Base-by-base conservation (phyloP, 2,329 filamentous ascomycete species). In the Nigrospora oryzae region DNA sequence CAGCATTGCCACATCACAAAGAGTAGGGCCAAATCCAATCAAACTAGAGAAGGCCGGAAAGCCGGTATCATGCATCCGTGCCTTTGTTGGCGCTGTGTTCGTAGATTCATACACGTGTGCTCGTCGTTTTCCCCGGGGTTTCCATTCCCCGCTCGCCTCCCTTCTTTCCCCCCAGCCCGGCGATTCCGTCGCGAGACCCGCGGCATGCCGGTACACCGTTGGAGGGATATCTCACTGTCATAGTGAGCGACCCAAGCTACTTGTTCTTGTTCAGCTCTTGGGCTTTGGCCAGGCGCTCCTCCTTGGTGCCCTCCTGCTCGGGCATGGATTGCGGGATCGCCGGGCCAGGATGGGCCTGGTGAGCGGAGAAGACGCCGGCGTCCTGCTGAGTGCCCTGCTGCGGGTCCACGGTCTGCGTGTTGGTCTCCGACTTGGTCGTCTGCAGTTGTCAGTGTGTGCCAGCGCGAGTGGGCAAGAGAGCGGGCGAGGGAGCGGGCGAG, bases 251-350 rank as follows among this genome's bases (percentile, higher is more conserved):
- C 15, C 13, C 13, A 14, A 43, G 5, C 16, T 16, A 33, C 5
- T 12, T 28, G 46, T 63, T 66, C 58, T 84, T 79, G 70, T 87
- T 87, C 62, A 88, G 55, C 56, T 77, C 78, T 60, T 80, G 68
- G 49, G 79, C 81, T 61, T 78, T 81, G 12, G 75, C 79, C 56
- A 74, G 68, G 44, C 83, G 75, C 56, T 88, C 84, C 60, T 85
- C 83, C 64, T 83, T 84, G 47, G 75, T 79, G 14, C 78, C 80
- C 65, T 83, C 77, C 60, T 75, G 60, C 42, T 74, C 63, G 14
- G 71, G 71, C 65, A 80, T 72, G 48, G 73, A 68, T 50, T 77
- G 63, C 15, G 75, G 67, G 23, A 80, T 54, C 28, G 67, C 79
- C 14, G 80, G 80, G 32, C 80, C 80, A 12, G 78, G 79, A 42